Evolutionary conservation across 345 rosid species (phyloP), one percentile per base, ranked within the genome.

Genomic region (Arabidopsis arenosa): DNA sequence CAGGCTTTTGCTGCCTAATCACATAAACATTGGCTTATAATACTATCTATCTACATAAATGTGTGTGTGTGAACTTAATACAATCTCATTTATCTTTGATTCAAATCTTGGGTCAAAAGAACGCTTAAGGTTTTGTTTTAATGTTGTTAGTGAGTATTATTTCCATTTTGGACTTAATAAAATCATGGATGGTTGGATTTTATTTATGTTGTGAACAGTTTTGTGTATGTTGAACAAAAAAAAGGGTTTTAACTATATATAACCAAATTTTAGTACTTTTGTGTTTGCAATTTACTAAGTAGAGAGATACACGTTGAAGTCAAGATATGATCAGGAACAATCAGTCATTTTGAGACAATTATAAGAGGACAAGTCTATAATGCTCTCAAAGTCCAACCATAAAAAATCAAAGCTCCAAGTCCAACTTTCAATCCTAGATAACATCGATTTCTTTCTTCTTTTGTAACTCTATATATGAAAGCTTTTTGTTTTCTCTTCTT

Each of bases 1-100:
- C 65, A 80, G 54, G 61, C 87, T 58, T 64, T 88, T 21, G 36
- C 75, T 11, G 21, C 62, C 30, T 79, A 79, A 74, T 30, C 11
- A 39, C 44, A 32, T 7, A 51, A 39, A 54, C 49, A 7, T 54
- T 44, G 70, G 65, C 5, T 28, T 51, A 21, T 51, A 9, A 13
- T 63, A 9, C 63, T 47, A 63, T 17, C 7, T 68, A 51, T 67
- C 37, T 28, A 4, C 40, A 48, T 64, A 72, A 6, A 9, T 23
- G 13, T 68, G 33, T 69, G 68, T 70, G 66, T 52, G 47, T 40
- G 58, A 76, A 76, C 75, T 76, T 5, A 63, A 45, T 45, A 70
- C 9, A 21, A 12, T 68, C 64, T 43, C 35, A 32, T 67, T 68
- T 62, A 61, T 61, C 21, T 41, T 61, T 68, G 70, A 68, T 32